phyloP scores from a whole-genome alignment of 768 basidiomycete species.

The Termitomyces eurrhizus region DNA sequence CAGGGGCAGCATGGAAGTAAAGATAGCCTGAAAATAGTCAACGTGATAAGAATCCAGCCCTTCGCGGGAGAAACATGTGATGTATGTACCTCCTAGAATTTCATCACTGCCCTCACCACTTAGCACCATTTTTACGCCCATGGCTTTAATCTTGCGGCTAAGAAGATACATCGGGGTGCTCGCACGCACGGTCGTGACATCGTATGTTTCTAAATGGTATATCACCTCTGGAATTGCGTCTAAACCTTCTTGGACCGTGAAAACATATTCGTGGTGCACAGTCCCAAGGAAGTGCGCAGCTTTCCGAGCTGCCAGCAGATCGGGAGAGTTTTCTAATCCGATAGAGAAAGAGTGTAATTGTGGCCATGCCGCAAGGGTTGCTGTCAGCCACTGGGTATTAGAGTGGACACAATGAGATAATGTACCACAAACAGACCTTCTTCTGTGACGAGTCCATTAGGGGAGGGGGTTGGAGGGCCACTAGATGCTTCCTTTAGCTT shows the following conservation, averaged over 20 bases:
- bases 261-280: slow-evolving; percentile 95
- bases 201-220: slow-evolving; percentile 97
- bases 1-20: slow-evolving; percentile 98
- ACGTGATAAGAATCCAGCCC: background rate
- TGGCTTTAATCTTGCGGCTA: slow-evolving; percentile 97
- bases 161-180: slow-evolving; percentile 99
- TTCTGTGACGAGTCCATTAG: slow-evolving; percentile 37
- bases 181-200: slow-evolving; percentile 97
- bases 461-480: slow-evolving; percentile 53
- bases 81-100: slow-evolving; percentile 78
- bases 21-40: slow-evolving; percentile 68
- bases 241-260: slow-evolving; percentile 96
- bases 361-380: slow-evolving; percentile 84
- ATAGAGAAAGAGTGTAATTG: slow-evolving; percentile 97
- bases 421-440: slow-evolving; percentile 37
- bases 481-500: slow-evolving; percentile 50
- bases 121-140: slow-evolving; percentile 99
- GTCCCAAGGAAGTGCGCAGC: slow-evolving; percentile 93
- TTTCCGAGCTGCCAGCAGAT: slow-evolving; percentile 90
- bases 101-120: slow-evolving; percentile 98
- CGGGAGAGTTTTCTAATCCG: slow-evolving; percentile 92
- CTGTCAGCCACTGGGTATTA: slow-evolving; percentile 30
- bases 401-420: background rate
- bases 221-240: slow-evolving; percentile 98
- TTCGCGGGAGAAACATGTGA: background rate